phyloP scores from a whole-genome alignment of 78 protist species.

The Isochrysis galbana region DNA sequence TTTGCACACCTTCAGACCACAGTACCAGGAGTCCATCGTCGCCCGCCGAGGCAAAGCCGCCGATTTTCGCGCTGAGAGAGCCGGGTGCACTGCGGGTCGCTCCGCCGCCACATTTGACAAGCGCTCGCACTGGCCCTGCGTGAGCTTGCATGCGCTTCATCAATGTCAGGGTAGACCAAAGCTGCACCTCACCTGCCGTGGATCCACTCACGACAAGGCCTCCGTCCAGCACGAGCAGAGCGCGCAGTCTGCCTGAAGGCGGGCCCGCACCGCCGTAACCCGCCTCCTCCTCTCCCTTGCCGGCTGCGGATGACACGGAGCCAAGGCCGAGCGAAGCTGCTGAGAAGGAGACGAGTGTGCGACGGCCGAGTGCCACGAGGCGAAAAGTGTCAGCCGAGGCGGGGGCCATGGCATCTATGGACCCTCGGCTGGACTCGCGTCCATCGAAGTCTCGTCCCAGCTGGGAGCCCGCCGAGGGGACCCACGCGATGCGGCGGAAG shows the following conservation, averaged over 20 bases:
- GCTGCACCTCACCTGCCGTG: background rate
- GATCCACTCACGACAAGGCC: background rate
- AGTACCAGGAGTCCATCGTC: background rate
- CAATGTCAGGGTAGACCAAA: background rate
- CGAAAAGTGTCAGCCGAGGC: background rate
- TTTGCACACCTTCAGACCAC: too few species aligned
- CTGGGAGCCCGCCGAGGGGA: too few species aligned
- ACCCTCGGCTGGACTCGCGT: background rate
- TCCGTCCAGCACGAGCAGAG: background rate
- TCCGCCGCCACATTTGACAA: background rate
- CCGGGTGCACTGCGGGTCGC: too few species aligned
- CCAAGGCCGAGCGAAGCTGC: background rate
- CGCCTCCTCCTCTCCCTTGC: background rate
- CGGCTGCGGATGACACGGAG: background rate
- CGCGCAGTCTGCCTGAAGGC: constrained; percentile 1
- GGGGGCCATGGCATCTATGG: background rate
- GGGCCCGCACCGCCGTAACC: background rate
- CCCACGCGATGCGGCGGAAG: too few species aligned
- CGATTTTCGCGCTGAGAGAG: too few species aligned
- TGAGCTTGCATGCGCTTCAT: background rate
- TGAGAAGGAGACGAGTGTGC: background rate
- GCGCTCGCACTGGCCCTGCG: background rate
- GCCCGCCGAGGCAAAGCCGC: background rate
- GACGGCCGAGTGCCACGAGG: background rate
- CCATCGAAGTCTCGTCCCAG: too few species aligned